A percentile compares a stretch with the other conserved stretches of the same genome.
Evolutionary conservation across 805 yeast species (phyloP).

Genomic region (Candida anglica): DNA sequence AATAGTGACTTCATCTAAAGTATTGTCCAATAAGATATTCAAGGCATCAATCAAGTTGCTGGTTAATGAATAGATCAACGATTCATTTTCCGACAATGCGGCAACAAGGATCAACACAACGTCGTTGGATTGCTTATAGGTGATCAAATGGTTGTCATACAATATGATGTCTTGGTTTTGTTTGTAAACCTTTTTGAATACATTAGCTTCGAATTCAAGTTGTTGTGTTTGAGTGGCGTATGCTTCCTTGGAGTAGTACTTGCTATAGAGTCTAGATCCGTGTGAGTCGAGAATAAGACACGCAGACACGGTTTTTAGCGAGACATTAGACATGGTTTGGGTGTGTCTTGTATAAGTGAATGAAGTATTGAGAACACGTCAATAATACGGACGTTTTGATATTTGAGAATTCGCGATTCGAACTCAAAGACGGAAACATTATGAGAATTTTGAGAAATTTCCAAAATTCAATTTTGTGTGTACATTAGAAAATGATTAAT

Average conservation of each 20-base stretch:
- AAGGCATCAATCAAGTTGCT: constrained; percentile 78
- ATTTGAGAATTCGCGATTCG: too few species aligned
- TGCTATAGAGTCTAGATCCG: constrained; percentile 77
- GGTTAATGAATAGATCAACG: constrained; percentile 69
- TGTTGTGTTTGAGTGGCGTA: constrained; percentile 70
- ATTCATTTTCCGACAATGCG: constrained; percentile 78
- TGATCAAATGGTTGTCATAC: constrained; percentile 72
- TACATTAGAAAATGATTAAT: too few species aligned
- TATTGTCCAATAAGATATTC: constrained; percentile 64
- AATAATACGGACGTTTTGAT: too few species aligned
- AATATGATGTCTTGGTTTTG: constrained; percentile 76
- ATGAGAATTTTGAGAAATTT: too few species aligned
- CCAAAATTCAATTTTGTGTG: too few species aligned
- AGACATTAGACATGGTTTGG: constrained; percentile 39
- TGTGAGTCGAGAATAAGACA: constrained; percentile 75
- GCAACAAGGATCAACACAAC: constrained; percentile 69
- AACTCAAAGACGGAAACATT: too few species aligned
- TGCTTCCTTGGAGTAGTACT: constrained; percentile 54
- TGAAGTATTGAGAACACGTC: too few species aligned
- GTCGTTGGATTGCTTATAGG: constrained; percentile 85
- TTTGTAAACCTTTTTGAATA: constrained; percentile 75
- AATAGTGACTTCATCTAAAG: constrained; percentile 74
- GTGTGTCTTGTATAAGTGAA: constrained; percentile 1
- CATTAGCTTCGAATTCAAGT: constrained; percentile 65
- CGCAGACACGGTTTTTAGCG: constrained; percentile 81